Evolutionary conservation across 2,329 filamentous ascomycete species (phyloP).

Genomic region (Orbilia ellipsospora): DNA sequence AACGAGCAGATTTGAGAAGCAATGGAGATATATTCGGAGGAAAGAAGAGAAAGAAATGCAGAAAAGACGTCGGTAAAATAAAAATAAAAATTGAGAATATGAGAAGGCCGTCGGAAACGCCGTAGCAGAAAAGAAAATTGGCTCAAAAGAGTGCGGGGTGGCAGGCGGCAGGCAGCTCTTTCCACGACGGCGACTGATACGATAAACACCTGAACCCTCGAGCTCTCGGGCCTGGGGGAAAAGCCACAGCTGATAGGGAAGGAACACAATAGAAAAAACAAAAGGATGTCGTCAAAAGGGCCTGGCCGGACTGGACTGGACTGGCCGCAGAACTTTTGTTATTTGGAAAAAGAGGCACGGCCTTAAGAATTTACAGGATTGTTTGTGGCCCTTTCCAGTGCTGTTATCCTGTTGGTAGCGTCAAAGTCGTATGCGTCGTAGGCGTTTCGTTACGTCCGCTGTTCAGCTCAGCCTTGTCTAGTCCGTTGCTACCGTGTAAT

Average conservation of each 20-base stretch:
- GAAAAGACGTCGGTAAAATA: constrained; percentile 4
- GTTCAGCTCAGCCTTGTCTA: constrained; percentile 49
- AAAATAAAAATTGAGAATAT: constrained; percentile 5
- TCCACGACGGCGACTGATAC: constrained; percentile 40
- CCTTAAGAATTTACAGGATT: constrained; percentile 16
- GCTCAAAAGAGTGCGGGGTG: constrained; percentile 55
- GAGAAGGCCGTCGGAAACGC: constrained; percentile 17
- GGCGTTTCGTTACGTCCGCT: constrained; percentile 26
- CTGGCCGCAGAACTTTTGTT: not conserved
- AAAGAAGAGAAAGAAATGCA: constrained; percentile 16
- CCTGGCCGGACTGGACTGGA: too few relatives aligned
- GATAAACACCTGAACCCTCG: constrained; percentile 3
- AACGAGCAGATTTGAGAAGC: constrained; percentile 24
- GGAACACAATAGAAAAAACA: not conserved
- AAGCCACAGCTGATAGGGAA: constrained; percentile 15
- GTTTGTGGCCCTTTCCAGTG: not conserved
- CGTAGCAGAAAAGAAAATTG: constrained; percentile 39
- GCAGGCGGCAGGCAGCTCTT: constrained; percentile 17
- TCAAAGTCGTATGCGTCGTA: not conserved
- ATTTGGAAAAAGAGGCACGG: constrained; percentile 22
- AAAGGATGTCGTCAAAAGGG: not conserved
- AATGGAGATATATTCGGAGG: constrained; percentile 10
- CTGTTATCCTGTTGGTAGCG: not conserved
- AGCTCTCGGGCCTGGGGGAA: constrained; percentile 14
- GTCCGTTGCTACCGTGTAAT: not conserved